Evolutionary conservation across 805 yeast genomes (phyloP), one percentile per base, ranked within the genome.

Genomic region (Maudiozyma barnettii): DNA sequence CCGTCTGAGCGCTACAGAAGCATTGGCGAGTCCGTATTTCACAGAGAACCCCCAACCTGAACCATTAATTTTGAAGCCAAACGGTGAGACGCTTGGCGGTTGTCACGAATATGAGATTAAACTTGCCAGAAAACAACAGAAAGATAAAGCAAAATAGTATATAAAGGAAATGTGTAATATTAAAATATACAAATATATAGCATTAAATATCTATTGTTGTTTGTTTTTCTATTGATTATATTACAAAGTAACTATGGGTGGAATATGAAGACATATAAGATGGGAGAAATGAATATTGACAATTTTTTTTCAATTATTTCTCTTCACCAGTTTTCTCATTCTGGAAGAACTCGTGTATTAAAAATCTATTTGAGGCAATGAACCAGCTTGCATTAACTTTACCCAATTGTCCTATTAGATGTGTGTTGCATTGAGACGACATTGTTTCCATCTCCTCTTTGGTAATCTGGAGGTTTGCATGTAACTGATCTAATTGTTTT

Each of bases 31-130:
- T 61, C 70, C 68, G 1, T 93, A 86, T 66, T 93, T 91, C 58
- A 61, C 63, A 2, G 83, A 79, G 43, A 81, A 77, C 6, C 96
- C 96, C 0, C 53, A 56, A 30, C 81, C 85, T 1, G 80, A 75
- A 51, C 79, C 81, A 5, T 69, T 87, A 36, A 63, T 68, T 10
- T 73, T 80, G 46, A 70, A 83, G 53, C 68, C 72, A 26, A 71
- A 72, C 26, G 70, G 72, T 47, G 44, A 31, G 4, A 43, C 42
- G 19, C 41, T 43, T 4, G 95, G 93, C 3, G 98, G 95, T 64
- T 91, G 97, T 93, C 99, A 91, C 61, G 99, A 91, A 61, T 91
- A 84, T 64, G 99, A 91, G 59, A 60, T 62, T 18, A 64, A 60
- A 46, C 38, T 58, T 8, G 93, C 96, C 2, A 89, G 91, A 64